Evolutionary conservation across 306 rosid species (phyloP).

Genomic region (Nissolia schottii): DNA sequence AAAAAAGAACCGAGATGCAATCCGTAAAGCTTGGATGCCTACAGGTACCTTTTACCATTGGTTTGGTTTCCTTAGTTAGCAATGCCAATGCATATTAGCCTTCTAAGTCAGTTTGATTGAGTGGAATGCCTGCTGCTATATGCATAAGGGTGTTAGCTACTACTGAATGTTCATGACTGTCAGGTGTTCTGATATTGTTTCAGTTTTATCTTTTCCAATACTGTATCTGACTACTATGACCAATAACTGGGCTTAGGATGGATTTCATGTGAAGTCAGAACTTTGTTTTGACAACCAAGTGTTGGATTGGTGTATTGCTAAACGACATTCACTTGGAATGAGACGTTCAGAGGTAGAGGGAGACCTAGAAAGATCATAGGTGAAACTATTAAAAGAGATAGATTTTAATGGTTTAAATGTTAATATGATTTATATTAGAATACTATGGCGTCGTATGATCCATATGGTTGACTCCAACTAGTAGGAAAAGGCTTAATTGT

Average conservation of each 20-base stretch:
- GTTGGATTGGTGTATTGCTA: background rate
- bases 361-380: too few relatives aligned
- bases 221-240: conserved; percentile 13
- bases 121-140: background rate
- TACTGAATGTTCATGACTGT: background rate
- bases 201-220: background rate
- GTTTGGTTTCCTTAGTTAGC: conserved; percentile 3
- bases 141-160: background rate
- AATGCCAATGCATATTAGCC: background rate
- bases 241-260: conserved; percentile 7
- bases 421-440: too few relatives aligned
- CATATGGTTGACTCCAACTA: too few relatives aligned
- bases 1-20: conserved; percentile 63
- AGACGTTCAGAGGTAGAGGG: too few relatives aligned
- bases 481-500: too few relatives aligned
- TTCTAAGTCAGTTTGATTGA: background rate
- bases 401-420: too few relatives aligned
- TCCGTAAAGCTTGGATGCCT: conserved; percentile 79
- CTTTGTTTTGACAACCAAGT: background rate
- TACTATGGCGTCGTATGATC: too few relatives aligned
- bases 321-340: background rate
- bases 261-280: conserved; percentile 9
- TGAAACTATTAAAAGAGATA: too few relatives aligned
- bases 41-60: conserved; percentile 41
- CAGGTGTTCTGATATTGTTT: background rate